Conservation (phyloP, 768 basidiomycete species). For the Saitozyma sp. region DNA sequence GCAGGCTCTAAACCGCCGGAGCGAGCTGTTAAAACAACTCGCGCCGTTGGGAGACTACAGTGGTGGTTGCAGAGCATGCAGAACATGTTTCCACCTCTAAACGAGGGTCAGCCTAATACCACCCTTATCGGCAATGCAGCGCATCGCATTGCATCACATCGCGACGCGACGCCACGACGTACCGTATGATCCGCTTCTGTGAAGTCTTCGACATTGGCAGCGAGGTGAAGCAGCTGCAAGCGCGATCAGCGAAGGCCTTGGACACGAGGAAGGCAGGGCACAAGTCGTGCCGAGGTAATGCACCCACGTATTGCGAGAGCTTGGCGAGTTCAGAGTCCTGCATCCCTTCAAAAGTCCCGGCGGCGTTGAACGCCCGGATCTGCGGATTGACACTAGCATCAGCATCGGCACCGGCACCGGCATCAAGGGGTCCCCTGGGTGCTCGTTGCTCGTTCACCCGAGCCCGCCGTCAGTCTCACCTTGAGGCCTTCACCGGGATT, state of each 20-base stretch:
- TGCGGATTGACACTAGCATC: slow-evolving; percentile 9
- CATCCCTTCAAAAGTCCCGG: slow-evolving; percentile 64
- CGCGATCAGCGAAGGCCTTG: neutral
- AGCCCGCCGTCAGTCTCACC: slow-evolving; percentile 20
- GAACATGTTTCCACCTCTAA: too few relatives aligned
- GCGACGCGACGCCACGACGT: slow-evolving; percentile 22
- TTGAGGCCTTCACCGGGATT: slow-evolving; percentile 82
- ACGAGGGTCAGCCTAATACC: too few relatives aligned
- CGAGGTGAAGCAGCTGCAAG: slow-evolving; percentile 61
- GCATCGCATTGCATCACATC: too few relatives aligned
- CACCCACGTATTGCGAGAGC: slow-evolving; percentile 29
- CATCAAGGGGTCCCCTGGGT: neutral
- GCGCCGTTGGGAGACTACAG: too few relatives aligned
- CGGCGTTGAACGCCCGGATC: slow-evolving; percentile 76
- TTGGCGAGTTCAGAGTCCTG: slow-evolving; percentile 64
- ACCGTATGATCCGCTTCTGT: slow-evolving; percentile 69
- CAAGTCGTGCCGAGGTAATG: neutral
- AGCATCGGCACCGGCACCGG: slow-evolving; percentile 1
- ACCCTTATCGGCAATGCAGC: too few relatives aligned
- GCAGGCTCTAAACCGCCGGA: too few relatives aligned
- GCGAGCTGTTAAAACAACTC: too few relatives aligned
- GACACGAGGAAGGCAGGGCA: too few relatives aligned
- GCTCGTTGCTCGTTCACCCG: too few relatives aligned
- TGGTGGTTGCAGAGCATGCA: too few relatives aligned
- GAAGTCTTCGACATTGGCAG: slow-evolving; percentile 62